Base-by-base conservation (phyloP, 495 filamentous ascomycete genomes). In the Mytilinidion resinicola region DNA sequence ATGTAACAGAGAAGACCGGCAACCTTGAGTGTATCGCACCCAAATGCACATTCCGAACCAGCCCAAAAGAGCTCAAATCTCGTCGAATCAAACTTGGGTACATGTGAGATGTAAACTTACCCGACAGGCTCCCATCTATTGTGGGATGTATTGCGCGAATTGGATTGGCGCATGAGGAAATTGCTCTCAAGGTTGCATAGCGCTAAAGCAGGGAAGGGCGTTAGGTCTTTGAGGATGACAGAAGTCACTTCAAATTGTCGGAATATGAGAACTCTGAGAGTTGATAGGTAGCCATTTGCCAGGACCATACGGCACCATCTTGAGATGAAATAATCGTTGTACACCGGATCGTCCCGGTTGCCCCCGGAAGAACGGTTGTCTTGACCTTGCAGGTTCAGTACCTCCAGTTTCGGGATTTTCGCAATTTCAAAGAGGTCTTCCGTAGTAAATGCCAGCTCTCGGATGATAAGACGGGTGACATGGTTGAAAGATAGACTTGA, bases 391-490 rank as follows among this genome's bases (percentile, higher is more conserved):
- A 61, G 53, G 39, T 17, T 44, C 11, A 60, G 49, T 12, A 61
- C 44, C 7, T 36, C 59, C 41, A 61, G 59, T 15, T 61, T 61
- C 25, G 43, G 53, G 36, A 61, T 51, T n/a, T 56, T 55, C 11
- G 49, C 20, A 19, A 61, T 9, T 25, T 9, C 37, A 5, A 41
- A 25, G 25, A 37, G 19, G 4, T 43, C n/a, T 15, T 55, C 10
- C 6, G n/a, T 17, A 1, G 33, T 48, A 12, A 62, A 43, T 10
- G 21, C 15, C 1, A 53, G 48, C 20, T 50, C 53, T 8, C 25
- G 30, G 33, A 57, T 53, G 41, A 37, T 42, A 7, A 62, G 48
- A 30, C 43, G 42, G 17, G 59, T 53, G 30, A 62, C 17, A 19
- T 34, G 43, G 12, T 62, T 30, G 19, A 62, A 56, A 15, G 53